These are phyloP conservation scores for Diaporthe sp. DNA, from an alignment of 2,329 filamentous ascomycete species.

Conservation along the genomic window DNA sequence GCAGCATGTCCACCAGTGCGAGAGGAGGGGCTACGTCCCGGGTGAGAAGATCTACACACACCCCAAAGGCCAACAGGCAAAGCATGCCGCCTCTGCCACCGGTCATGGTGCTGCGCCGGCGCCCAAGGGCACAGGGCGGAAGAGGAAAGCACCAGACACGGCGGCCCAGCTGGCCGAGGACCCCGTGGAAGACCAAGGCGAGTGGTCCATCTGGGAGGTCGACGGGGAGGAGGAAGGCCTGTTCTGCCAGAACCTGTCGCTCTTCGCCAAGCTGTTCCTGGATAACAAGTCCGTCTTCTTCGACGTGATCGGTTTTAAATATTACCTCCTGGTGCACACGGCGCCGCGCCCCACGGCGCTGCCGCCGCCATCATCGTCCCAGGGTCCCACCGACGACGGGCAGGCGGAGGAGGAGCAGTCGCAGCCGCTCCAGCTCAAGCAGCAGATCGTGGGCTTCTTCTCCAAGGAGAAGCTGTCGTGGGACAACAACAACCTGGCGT, in stretches of 20 bases:
- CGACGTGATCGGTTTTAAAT: conserved; percentile 93
- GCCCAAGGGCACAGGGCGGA: conserved; percentile 48
- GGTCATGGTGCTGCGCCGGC: conserved; percentile 43
- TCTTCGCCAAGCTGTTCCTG: conserved; percentile 97
- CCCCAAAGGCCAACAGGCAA: conserved; percentile 59
- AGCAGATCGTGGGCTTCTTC: conserved; percentile 92
- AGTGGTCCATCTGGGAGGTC: conserved; percentile 91
- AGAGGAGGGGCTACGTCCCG: conserved; percentile 63
- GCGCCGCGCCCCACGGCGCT: conserved; percentile 51
- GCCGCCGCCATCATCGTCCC: conserved; percentile 7
- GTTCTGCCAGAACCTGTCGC: conserved; percentile 94
- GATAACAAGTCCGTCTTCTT: conserved; percentile 99
- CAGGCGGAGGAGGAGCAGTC: not conserved
- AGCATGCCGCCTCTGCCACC: conserved; percentile 47
- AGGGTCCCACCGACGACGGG: not conserved
- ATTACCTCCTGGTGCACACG: conserved; percentile 89
- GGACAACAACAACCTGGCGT: conserved; percentile 98
- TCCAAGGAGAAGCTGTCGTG: conserved; percentile 99
- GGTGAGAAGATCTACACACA: conserved; percentile 82
- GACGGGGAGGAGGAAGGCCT: conserved; percentile 90
- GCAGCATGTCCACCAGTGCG: conserved; percentile 70
- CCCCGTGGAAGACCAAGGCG: conserved; percentile 70
- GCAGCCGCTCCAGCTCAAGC: conserved; percentile 43
- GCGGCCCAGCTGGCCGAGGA: conserved; percentile 54
- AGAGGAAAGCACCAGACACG: conserved; percentile 50